Evolutionary conservation across 345 rosid species (phyloP), one percentile per base, ranked within the genome.

Genomic region (Arabis hirsuta): DNA sequence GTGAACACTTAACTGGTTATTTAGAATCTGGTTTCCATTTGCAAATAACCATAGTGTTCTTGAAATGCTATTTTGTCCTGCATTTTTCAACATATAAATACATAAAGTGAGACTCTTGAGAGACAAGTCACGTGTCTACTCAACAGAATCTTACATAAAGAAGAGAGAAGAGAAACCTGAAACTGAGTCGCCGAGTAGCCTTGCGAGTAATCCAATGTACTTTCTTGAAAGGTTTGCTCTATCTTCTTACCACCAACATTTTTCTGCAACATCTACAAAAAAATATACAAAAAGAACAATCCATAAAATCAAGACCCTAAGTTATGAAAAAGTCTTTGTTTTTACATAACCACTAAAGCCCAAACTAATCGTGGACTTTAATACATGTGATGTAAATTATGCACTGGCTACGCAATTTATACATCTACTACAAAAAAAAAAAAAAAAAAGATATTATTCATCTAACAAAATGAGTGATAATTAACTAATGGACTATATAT

Each of bases 121-220:
- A 58, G 78, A 51, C 73, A 57, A 42, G 67, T 65, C 76, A 77
- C 55, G 55, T 64, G 73, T 46, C 8, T 36, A 13, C 60, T 38
- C 54, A 41, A 55, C 42, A 74, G 41, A 53, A 64, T 45, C 29
- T 81, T 47, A 12, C 34, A 48, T n/a, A 7, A 26, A 51, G 12
- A 34, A 31, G 42, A 2, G 22, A 14, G 38, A 7, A n/a, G 22
- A 67, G 31, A 13, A 63, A 90, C 97, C 95, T 88, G 82, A 80
- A 84, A 82, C 58, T 77, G 83, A 55, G 85, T 85, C 48, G 95
- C 87, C 12, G 95, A 87, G 77, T 81, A 85, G 51, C 82, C 89
- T 76, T 84, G 90, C 50, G 91, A 81, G 64, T 83, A 84, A 65
- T 88, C 87, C 65, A 84, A 51, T 69, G 52, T 83, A 69, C 83